phyloP scores from a whole-genome alignment of 495 filamentous ascomycete species.

The Penicillium macrosclerotiorum region DNA sequence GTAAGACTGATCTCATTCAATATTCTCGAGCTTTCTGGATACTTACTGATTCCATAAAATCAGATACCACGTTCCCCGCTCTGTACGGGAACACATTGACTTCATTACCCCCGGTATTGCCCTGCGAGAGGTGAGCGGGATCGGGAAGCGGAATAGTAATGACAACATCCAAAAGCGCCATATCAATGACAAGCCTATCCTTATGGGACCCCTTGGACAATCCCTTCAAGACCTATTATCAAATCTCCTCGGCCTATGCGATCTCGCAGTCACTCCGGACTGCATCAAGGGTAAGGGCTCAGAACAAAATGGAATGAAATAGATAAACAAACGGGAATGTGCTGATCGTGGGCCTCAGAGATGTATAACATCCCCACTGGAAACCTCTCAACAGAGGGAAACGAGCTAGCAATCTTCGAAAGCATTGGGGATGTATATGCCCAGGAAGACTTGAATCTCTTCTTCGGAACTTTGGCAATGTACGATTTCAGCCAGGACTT shows the following conservation, averaged over 20 bases:
- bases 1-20: slow-evolving; percentile 7
- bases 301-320: too few species aligned
- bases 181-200: slow-evolving; percentile 12
- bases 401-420: slow-evolving; percentile 48
- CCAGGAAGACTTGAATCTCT: slow-evolving; percentile 58
- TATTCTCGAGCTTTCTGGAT: too few species aligned
- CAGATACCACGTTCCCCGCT: slow-evolving; percentile 51
- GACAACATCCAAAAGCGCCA: slow-evolving; percentile 12
- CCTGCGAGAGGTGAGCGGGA: slow-evolving; percentile 23
- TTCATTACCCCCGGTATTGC: slow-evolving; percentile 53
- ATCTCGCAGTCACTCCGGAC: slow-evolving; percentile 27
- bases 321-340: too few species aligned
- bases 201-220: slow-evolving; percentile 36
- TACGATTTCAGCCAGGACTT: too few species aligned
- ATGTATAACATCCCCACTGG: slow-evolving; percentile 46
- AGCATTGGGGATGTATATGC: slow-evolving; percentile 42
- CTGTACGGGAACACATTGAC: slow-evolving; percentile 52
- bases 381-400: slow-evolving; percentile 31
- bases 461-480: slow-evolving; percentile 45
- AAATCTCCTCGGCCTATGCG: slow-evolving; percentile 21
- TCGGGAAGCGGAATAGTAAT: background rate
- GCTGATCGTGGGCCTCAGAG: slow-evolving; percentile 24
- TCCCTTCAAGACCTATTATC: slow-evolving; percentile 16
- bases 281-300: slow-evolving; percentile 27
- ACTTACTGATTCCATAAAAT: background rate